Base-by-base conservation (phyloP, 805 yeast genomes). In the Candida arabinofermentans region DNA sequence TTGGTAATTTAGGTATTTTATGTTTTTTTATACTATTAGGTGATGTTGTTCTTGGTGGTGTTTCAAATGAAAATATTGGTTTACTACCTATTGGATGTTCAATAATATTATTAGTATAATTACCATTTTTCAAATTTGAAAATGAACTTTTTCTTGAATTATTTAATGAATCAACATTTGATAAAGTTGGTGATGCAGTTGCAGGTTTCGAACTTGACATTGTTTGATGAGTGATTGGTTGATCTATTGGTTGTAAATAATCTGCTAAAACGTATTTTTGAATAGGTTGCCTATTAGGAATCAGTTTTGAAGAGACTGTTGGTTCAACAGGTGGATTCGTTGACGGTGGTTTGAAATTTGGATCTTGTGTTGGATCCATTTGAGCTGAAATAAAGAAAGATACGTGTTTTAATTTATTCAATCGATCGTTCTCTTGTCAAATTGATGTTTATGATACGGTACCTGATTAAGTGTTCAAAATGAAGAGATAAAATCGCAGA, bases 351-450 rank as follows among this genome's bases (percentile, higher is more conserved):
- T 81, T 79, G 62, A 88, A 90, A 61, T 88, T 81, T 16, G 96
- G 95, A 50, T 89, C 96, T 64, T 83, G 78, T 4, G 91, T 84
- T 18, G 98, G 98, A 61, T 90, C 98, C 98, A 89, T 89, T 29
- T 31, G 19, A 13, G 18, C 4, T 24, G 18, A 9, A 24, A 31
- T 2, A 24, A 31, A 24, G 23, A 31, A 23, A 21, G 13, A 13
- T 16, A 24, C 4, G 17, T 18, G n/a, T n/a, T n/a, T n/a, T n/a
- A n/a, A n/a, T n/a, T n/a, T n/a, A n/a, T n/a, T n/a, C n/a, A n/a
- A n/a, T n/a, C n/a, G n/a, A n/a, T n/a, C n/a, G n/a, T n/a, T n/a
- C n/a, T n/a, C n/a, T n/a, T n/a, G n/a, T n/a, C n/a, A n/a, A n/a
- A n/a, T n/a, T n/a, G n/a, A n/a, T n/a, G n/a, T n/a, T n/a, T n/a